phyloP scores from a whole-genome alignment of 2,329 filamentous ascomycete genomes.

The Cladosporium sp. region DNA sequence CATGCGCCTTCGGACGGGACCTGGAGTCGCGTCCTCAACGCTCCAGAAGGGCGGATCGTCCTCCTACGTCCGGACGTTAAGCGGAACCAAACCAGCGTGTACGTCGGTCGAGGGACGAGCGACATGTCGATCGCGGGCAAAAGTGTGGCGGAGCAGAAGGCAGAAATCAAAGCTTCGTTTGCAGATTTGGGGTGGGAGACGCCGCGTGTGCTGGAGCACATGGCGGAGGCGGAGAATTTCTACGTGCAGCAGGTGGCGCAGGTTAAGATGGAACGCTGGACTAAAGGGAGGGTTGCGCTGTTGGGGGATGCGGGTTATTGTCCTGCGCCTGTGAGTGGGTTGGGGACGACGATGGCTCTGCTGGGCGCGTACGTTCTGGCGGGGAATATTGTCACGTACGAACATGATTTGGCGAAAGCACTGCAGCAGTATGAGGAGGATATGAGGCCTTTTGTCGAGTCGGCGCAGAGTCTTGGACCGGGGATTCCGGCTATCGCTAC shows the following conservation, averaged over 20 bases:
- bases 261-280: slow-evolving; percentile 28
- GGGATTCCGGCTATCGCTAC: slow-evolving; percentile 26
- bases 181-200: slow-evolving; percentile 26
- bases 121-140: slow-evolving; percentile 20
- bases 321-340: slow-evolving; percentile 29
- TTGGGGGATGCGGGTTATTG: slow-evolving; percentile 31
- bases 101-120: slow-evolving; percentile 21
- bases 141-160: slow-evolving; percentile 23
- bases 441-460: slow-evolving; percentile 23
- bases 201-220: slow-evolving; percentile 21
- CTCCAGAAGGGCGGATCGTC: slow-evolving; percentile 24
- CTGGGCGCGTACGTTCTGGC: slow-evolving; percentile 32
- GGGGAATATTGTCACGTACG: slow-evolving; percentile 22
- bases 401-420: slow-evolving; percentile 20
- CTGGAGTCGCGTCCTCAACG: slow-evolving; percentile 30
- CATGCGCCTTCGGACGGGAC: slow-evolving; percentile 20
- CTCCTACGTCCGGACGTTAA: slow-evolving; percentile 27
- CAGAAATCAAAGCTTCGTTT: slow-evolving; percentile 24
- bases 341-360: slow-evolving; percentile 32
- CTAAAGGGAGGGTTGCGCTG: slow-evolving; percentile 26
- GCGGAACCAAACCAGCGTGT: slow-evolving; percentile 21
- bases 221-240: slow-evolving; percentile 28
- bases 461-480: slow-evolving; percentile 27
- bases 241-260: slow-evolving; percentile 30
- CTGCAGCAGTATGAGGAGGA: slow-evolving; percentile 26